Evolutionary conservation across 176 grass and related monocot species (phyloP), one percentile per base, ranked within the genome.

Genomic region (Ensete ventricosum): DNA sequence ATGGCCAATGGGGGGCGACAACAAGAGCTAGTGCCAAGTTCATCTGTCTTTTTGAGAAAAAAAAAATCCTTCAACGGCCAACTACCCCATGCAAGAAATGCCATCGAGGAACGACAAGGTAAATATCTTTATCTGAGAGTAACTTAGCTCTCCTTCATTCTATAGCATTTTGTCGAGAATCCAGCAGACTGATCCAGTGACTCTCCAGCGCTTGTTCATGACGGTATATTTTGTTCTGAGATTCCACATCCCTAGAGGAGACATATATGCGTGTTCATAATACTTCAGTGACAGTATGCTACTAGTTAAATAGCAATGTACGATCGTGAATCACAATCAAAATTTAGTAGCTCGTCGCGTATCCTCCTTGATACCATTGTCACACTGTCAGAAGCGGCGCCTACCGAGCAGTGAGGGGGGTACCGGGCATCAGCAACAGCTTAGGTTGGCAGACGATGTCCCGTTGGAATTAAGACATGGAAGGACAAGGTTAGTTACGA

Each of bases 21-120:
- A 64, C 81, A 76, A 82, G 53, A 21, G 64, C 70, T 58, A 78
- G 20, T 21, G 78, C 69, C 78, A 78, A 81, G 9, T 63, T 17
- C 8, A 55, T 75, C 14, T 55, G 43, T 71, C 74, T 62, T 60
- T 6, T 43, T 25, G 24, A 25, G 24, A 25, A 25, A 3, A 43
- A 3, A 43, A 0, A 43, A 43, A 34, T 34, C 34, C 34, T 43
- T 43, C 34, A 43, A 43, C 6, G 34, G 34, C 34, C 34, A 43
- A 43, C 34, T 4, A 6, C 34, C 34, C 34, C 34, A 43, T 43
- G 34, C 34, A 43, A 43, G 34, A 43, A 43, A 43, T 43, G 34
- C 34, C 34, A 43, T 43, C 4, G 34, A 43, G 34, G 34, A 43
- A 43, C 34, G 34, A 43, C 34, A 43, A 6, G 34, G 34, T 43